Evolutionary conservation across 2,329 filamentous ascomycete genomes (phyloP), one percentile per base, ranked within the genome.

Genomic region (Stagonosporopsis cucurbitacearum): DNA sequence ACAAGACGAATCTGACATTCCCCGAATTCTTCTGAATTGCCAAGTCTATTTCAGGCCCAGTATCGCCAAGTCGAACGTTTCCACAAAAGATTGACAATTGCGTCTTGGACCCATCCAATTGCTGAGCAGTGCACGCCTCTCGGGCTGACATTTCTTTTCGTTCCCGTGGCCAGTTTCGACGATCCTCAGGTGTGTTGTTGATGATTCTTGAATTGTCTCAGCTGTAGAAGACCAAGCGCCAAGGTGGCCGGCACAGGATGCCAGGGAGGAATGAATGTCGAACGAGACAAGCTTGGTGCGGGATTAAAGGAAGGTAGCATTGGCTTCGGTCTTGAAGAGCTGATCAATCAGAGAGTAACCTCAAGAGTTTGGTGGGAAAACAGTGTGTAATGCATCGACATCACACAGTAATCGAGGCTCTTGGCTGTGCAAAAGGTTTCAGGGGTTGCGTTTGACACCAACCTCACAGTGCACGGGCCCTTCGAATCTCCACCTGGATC

Each of bases 341-440:
- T 17, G 12, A 28, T 25, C 12, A 20, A 35, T 36, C 15, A 23
- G 39, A 7, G 12, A 15, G 28, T 9, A 12, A 35, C 28, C 30
- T 32, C 13, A 23, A 35, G 33, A 12, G n/a, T 8, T 40, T 20
- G 39, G 19, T 17, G 49, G 19, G 20, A 9, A n/a, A 19, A 23
- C 15, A 22, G 15, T 26, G 33, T 35, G 22, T 17, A 20, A 13
- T 17, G 43, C 36, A 51, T 22, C 41, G 53, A 51, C 30, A 39
- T 51, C 57, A 65, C 63, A 51, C 46, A 55, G 57, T 64, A 54
- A 53, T 63, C 58, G 60, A 60, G 56, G 52, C 57, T 60, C 64
- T 60, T 64, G 59, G 60, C 58, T 53, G 49, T 50, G 41, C 41
- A 32, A 50, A n/a, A 50, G 33, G 33, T 47, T 36, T 51, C 33